Evolutionary conservation across 2,329 filamentous ascomycete genomes (phyloP).

Genomic region (Calonectria multiphialidica): DNA sequence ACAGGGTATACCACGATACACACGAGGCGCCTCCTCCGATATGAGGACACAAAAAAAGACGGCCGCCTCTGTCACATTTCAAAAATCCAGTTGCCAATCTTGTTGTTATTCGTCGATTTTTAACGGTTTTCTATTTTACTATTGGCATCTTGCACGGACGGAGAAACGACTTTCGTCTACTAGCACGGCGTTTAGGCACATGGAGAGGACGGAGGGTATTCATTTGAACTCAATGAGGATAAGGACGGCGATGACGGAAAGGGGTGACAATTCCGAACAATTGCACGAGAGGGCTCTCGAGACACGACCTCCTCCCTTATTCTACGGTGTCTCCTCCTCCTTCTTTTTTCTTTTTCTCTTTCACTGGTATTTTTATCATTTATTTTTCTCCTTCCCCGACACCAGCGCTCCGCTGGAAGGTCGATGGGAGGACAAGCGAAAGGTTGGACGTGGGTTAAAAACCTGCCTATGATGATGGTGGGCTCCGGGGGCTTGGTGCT

Average conservation of each 20-base stretch:
- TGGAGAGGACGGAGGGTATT: slow-evolving; percentile 31
- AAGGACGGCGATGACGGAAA: slow-evolving; percentile 32
- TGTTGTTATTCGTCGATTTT: slow-evolving; percentile 34
- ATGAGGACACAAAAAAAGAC: slow-evolving; percentile 27
- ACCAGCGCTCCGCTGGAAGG: slow-evolving; percentile 16
- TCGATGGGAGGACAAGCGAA: neutral
- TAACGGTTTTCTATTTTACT: slow-evolving; percentile 30
- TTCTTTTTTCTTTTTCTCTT: slow-evolving; percentile 25
- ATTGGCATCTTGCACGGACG: slow-evolving; percentile 39
- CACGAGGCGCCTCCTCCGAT: slow-evolving; percentile 33
- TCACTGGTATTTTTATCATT: slow-evolving; percentile 27
- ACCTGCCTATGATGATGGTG: neutral
- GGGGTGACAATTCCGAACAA: slow-evolving; percentile 30
- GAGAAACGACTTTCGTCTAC: slow-evolving; percentile 31
- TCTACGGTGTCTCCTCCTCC: slow-evolving; percentile 23
- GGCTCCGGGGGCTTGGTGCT: slow-evolving; percentile 10
- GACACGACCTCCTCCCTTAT: slow-evolving; percentile 29
- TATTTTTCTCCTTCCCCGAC: slow-evolving; percentile 18
- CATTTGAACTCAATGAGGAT: slow-evolving; percentile 30
- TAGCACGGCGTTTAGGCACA: slow-evolving; percentile 50
- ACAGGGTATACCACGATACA: slow-evolving; percentile 47
- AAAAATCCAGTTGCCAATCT: slow-evolving; percentile 34
- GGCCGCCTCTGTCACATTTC: slow-evolving; percentile 25
- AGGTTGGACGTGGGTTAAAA: neutral
- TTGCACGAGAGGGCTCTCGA: slow-evolving; percentile 26